These are phyloP conservation scores for Botrytis byssoidea DNA, from an alignment of 2,329 filamentous ascomycete species.

Conservation along the genomic window DNA sequence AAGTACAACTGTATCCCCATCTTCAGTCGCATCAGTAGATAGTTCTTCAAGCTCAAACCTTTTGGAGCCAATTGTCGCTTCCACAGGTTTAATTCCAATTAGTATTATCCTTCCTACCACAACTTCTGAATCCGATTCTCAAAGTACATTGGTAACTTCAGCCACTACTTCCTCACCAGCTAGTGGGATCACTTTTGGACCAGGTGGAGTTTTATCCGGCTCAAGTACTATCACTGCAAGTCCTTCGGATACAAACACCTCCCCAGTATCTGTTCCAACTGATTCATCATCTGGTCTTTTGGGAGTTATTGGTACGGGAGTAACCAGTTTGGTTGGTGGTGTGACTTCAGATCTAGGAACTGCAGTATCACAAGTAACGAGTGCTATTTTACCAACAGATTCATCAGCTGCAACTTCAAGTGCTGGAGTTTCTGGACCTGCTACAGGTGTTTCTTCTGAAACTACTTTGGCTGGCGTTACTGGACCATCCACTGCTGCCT, in stretches of 20 bases:
- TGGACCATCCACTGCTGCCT: not conserved
- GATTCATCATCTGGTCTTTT: slow-evolving; percentile 19
- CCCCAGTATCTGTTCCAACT: slow-evolving; percentile 23
- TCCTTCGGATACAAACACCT: slow-evolving; percentile 16
- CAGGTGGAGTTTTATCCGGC: slow-evolving; percentile 34
- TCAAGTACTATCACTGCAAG: slow-evolving; percentile 13
- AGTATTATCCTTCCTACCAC: slow-evolving; percentile 25
- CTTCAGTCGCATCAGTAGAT: not conserved
- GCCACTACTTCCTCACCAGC: slow-evolving; percentile 23
- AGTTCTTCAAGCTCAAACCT: slow-evolving; percentile 14
- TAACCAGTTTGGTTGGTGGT: slow-evolving; percentile 12
- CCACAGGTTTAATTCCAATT: slow-evolving; percentile 22
- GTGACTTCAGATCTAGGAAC: slow-evolving; percentile 6
- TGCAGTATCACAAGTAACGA: slow-evolving; percentile 19
- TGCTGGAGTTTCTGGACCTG: not conserved
- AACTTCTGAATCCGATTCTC: not conserved
- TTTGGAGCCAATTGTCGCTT: slow-evolving; percentile 21
- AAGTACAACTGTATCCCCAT: not conserved
- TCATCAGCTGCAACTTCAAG: not conserved
- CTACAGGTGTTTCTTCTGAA: slow-evolving; percentile 12
- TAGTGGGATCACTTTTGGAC: slow-evolving; percentile 36
- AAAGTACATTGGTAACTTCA: slow-evolving; percentile 11
- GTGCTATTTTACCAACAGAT: slow-evolving; percentile 4
- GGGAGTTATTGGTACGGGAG: not conserved
- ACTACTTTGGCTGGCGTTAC: slow-evolving; percentile 1